Evolutionary conservation across 805 yeast genomes (phyloP), one percentile per base, ranked within the genome.

Genomic region (Yarrowia sp.): DNA sequence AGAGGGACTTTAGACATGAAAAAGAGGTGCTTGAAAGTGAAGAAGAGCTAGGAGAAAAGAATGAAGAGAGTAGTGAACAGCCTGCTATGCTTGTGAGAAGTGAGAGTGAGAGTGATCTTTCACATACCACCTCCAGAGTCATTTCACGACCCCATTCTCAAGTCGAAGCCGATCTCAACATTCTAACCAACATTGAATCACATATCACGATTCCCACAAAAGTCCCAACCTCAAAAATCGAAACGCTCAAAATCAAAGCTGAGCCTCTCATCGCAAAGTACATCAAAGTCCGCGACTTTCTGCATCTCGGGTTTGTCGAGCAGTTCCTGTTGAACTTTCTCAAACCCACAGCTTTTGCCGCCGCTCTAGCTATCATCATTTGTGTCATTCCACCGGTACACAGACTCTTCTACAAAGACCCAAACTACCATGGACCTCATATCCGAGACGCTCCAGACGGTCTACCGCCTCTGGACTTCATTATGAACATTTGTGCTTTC

Each of bases 341-440:
- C 35, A 80, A 92, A 36, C 96, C 96, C 0, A 89, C 86, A 13
- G 88, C 96, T 0, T 67, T 89, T 4, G 79, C 92, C 0, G 80
- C 91, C n/a, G 77, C 92, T 7, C 58, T 86, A 0, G 81, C 93
- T 0, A 76, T 92, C 31, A 77, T 82, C 0, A 79, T 90, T 28
- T 83, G 93, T 4, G 86, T 93, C 89, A 81, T 93, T n/a, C 97
- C 97, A 1, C 93, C 97, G 83, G 77, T 89, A 1, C 85, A 87
- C 67, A 87, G 91, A 0, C 77, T 88, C 15, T 90, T 90, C 72
- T 87, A 86, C 9, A 69, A 71, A 0, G 15, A 15, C 22, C 64
- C 64, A 5, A 42, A 33, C 32, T 58, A 58, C 35, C 64, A 58
- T 9, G 64, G 83, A 84, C 18, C 72, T 76, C 31, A 77, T 67